Evolutionary conservation across 176 grass and related monocot species (phyloP), one percentile per base, ranked within the genome.

Genomic region (Oryza glumipatula): DNA sequence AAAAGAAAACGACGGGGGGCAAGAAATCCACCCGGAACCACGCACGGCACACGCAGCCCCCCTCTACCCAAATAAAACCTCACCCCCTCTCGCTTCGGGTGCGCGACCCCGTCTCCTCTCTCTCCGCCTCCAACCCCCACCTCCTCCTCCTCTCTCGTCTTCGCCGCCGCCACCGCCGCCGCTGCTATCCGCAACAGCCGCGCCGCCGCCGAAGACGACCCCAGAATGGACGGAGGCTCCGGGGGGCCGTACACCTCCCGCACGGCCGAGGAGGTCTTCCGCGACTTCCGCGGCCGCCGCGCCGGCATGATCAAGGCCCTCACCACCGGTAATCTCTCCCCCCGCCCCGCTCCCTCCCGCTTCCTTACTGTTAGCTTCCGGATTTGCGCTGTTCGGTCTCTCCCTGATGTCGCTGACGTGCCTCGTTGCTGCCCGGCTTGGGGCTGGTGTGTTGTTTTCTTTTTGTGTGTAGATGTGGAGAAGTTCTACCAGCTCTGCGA

Each of bases 241-340:
- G 89, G 88, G 13, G 86, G 85, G 21, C 70, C 85, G 72, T 84
- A 90, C 79, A 36, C 80, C 71, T 84, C 93, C 67, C 95, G 95
- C 76, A 97, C 92, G 54, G 89, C 95, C 19, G 95, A 97, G 88
- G 95, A 97, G 77, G 95, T 97, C 14, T 97, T 97, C 76, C 90
- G 95, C 81, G 95, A 97, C 83, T 97, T 92, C 83, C 89, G 95
- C 67, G 90, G 89, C 65, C 87, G 95, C 32, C 95, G 95, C 68
- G 92, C 95, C 54, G 92, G 95, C 58, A 97, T 97, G 90, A 92
- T 97, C 83, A 97, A 97, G 76, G 95, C 95, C 71, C 92, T 97
- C 92, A 97, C 95, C 80, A 87, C 76, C n/a, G 95, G 95, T 97
- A 75, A 10, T 11, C 21, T 11, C 21, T 26, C 26, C 9, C 68